Percentiles rank a stretch among this genome's conserved stretches.
Evolutionary conservation across 1,284 basidiomycete species (phyloP).

Genomic region (Ceratobasidium sp.): DNA sequence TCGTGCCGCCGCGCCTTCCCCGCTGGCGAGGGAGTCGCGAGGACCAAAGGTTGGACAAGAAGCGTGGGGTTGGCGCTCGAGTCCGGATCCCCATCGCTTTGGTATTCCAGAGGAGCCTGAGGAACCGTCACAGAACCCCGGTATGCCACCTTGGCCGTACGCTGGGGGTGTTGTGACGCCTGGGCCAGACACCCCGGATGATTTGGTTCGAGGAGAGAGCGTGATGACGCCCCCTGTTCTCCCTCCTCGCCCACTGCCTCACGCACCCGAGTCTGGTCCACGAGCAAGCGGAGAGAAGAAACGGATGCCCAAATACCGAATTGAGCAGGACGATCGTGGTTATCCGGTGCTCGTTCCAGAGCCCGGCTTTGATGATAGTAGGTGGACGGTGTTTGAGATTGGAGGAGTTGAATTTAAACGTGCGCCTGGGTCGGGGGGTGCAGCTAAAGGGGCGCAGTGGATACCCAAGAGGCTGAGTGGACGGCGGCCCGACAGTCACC

Average conservation of each 20-base stretch:
- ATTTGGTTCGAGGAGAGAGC: slow-evolving; percentile 30
- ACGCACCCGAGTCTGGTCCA: neutral
- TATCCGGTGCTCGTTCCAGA: slow-evolving; percentile 36
- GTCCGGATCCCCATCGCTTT: slow-evolving; percentile 24
- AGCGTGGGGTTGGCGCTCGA: slow-evolving; percentile 41
- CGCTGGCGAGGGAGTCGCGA: slow-evolving; percentile 33
- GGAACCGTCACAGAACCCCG: neutral
- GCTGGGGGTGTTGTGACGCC: slow-evolving; percentile 31
- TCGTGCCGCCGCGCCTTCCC: slow-evolving; percentile 10
- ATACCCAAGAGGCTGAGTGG: slow-evolving; percentile 21
- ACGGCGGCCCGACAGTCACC: neutral
- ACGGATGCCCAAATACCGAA: slow-evolving; percentile 36
- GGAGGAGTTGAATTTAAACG: slow-evolving; percentile 38
- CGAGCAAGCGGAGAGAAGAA: slow-evolving; percentile 22
- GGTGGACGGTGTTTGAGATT: slow-evolving; percentile 42
- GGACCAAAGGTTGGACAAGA: slow-evolving; percentile 34
- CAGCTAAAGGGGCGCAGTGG: slow-evolving; percentile 7
- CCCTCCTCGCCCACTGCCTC: slow-evolving; percentile 15
- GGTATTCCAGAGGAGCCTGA: slow-evolving; percentile 36
- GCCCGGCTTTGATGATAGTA: slow-evolving; percentile 32
- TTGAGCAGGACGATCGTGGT: slow-evolving; percentile 30
- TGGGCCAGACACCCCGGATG: slow-evolving; percentile 9
- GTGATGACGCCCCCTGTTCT: slow-evolving; percentile 33
- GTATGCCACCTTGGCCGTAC: slow-evolving; percentile 30
- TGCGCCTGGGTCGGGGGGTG: slow-evolving; percentile 6